Evolutionary conservation across 495 filamentous ascomycete species (phyloP).

Genomic region (Hypoxylon fuscum): DNA sequence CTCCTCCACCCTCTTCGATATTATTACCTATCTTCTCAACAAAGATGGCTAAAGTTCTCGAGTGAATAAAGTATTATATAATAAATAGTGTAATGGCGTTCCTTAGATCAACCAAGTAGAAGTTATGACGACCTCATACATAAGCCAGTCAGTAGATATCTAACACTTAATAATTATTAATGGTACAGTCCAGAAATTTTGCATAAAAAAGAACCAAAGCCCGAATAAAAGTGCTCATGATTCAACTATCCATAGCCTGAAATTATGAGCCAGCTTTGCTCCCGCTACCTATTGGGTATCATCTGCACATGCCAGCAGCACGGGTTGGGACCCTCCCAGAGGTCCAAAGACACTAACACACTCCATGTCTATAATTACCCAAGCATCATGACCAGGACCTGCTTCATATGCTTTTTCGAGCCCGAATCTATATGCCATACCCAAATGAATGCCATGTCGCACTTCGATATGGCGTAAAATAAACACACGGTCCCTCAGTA

Average conservation of each 20-base stretch:
- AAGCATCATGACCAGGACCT: constrained; percentile 35
- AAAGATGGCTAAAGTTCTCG: too few species aligned
- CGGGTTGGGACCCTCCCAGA: constrained; percentile 14
- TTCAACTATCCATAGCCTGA: constrained; percentile 8
- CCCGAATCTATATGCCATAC: constrained; percentile 34
- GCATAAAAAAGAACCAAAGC: too few species aligned
- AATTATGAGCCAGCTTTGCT: constrained; percentile 25
- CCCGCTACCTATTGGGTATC: constrained; percentile 36
- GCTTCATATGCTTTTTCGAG: constrained; percentile 37
- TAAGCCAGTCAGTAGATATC: too few species aligned
- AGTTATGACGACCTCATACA: too few species aligned
- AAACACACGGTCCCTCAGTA: constrained; percentile 35
- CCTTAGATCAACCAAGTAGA: too few species aligned
- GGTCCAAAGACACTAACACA: constrained; percentile 17
- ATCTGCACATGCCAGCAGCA: constrained; percentile 30
- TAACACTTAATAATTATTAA: too few species aligned
- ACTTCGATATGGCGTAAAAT: constrained; percentile 16
- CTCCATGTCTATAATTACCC: constrained; percentile 28
- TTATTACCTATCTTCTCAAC: too few species aligned
- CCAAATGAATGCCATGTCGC: constrained; percentile 22
- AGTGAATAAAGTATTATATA: too few species aligned
- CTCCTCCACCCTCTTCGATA: too few species aligned
- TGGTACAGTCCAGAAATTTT: too few species aligned
- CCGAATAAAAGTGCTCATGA: too few species aligned
- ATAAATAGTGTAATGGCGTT: too few species aligned